Evolutionary conservation across 2,329 filamentous ascomycete species (phyloP), one percentile per base, ranked within the genome.

Genomic region (Pyricularia grisea): DNA sequence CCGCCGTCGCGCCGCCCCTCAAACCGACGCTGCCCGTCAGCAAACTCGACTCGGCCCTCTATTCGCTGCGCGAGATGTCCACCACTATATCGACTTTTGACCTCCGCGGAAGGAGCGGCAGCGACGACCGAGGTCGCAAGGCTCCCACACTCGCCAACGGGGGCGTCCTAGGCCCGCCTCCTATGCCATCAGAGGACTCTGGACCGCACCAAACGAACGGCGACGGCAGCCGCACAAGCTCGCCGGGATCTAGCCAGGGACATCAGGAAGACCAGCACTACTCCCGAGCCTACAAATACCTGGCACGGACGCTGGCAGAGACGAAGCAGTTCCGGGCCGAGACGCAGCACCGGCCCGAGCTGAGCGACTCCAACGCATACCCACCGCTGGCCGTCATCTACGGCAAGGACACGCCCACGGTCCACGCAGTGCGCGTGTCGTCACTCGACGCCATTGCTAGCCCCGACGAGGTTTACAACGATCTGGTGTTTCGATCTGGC

Each of bases 381-480:
- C 94, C 94, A 2, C 94, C 94, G 0, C 82, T 92, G 14, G 89
- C 92, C 0, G 85, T 97, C 65, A 87, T 98, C 10, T 97, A 97
- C 79, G 91, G 92, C 69, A 97, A 97, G 77, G 88, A 88, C 28
- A 92, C 90, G 0, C 94, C 94, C 0, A 97, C 94, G 0, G 92
- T 97, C 0, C 93, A 89, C 75, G 93, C 90, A 0, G 92, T 92
- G 0, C 88, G 90, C 64, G 92, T 98, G 0, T 81, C 85, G 17
- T 87, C 88, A 2, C 83, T 85, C 3, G 93, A 94, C 68, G 88
- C 85, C 0, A 97, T 97, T 72, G 86, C 88, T 67, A 31, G 55
- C 11, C 87, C 88, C 71, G 82, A 87, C 0, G 92, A 96, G 77
- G 90, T 88, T 0, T 97, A 97, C 76, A 93, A 97, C 72, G 90